Percentiles rank a stretch among this genome's conserved stretches.
These are phyloP conservation scores for Blastobotrys serpentis DNA, from an alignment of 1,139 yeast genomes.

Conservation along the genomic window DNA sequence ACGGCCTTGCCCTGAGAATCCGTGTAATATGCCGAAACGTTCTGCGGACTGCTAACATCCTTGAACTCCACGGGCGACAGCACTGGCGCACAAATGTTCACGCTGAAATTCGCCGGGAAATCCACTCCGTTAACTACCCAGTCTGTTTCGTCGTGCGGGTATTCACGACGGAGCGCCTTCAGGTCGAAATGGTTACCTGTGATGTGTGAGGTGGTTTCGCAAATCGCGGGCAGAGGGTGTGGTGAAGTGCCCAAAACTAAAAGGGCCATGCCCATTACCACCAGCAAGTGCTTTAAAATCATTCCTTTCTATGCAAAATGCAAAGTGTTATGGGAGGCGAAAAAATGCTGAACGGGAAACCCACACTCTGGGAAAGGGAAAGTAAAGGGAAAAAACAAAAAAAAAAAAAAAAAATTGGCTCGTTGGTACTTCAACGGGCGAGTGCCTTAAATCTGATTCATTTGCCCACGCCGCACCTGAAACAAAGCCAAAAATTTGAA, in stretches of 20 bases:
- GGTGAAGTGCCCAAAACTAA: background rate
- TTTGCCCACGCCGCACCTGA: too few species aligned
- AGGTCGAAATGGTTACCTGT: slow-evolving; percentile 38
- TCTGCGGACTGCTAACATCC: slow-evolving; percentile 39
- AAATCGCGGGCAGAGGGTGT: slow-evolving; percentile 13
- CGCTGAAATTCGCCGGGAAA: slow-evolving; percentile 68
- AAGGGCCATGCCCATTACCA: background rate
- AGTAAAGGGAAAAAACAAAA: background rate
- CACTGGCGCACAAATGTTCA: slow-evolving; percentile 67
- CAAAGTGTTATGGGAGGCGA: too few species aligned
- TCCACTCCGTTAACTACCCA: slow-evolving; percentile 76
- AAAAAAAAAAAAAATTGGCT: background rate
- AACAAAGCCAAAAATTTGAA: too few species aligned
- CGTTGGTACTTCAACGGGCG: too few species aligned
- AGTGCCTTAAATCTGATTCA: too few species aligned
- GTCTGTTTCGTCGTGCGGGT: slow-evolving; percentile 22
- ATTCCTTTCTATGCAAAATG: background rate
- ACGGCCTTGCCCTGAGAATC: slow-evolving; percentile 51
- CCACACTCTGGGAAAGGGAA: background rate
- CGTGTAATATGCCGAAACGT: slow-evolving; percentile 67
- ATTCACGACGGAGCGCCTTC: slow-evolving; percentile 25
- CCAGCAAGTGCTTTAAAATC: background rate
- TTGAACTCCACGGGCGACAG: slow-evolving; percentile 40
- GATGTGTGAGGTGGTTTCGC: slow-evolving; percentile 32
- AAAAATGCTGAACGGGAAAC: too few species aligned